Evolutionary conservation across 2,329 filamentous ascomycete genomes (phyloP).

Genomic region (Monilinia aucupariae): DNA sequence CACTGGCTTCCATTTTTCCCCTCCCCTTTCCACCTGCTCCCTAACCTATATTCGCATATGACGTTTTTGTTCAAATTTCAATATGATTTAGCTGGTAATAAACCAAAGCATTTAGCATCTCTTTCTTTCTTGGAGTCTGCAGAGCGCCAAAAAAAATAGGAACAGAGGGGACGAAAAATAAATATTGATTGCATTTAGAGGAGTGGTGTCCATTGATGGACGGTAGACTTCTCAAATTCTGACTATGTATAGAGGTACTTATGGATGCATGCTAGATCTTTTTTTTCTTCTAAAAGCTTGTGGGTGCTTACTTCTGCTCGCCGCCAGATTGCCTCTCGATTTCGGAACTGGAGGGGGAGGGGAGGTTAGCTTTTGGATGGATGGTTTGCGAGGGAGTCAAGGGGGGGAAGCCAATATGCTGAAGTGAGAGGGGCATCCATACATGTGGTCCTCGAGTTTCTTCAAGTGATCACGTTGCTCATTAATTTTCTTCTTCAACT

Average conservation of each 20-base stretch:
- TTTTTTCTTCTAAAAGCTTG: constrained; percentile 1
- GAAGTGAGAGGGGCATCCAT: constrained; percentile 37
- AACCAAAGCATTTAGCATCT: constrained; percentile 7
- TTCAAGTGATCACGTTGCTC: constrained; percentile 80
- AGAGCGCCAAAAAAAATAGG: neutral
- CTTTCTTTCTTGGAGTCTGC: constrained; percentile 5
- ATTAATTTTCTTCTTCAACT: constrained; percentile 66
- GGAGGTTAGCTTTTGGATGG: constrained; percentile 19
- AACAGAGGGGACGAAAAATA: neutral
- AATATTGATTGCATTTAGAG: neutral
- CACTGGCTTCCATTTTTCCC: too few species aligned
- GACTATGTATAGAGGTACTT: neutral
- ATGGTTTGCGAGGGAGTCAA: neutral
- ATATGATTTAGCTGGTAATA: neutral
- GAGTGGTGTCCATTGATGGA: neutral
- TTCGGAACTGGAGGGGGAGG: constrained; percentile 55
- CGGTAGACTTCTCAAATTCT: neutral
- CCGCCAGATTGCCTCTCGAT: constrained; percentile 61
- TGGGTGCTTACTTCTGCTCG: constrained; percentile 35
- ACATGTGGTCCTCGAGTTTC: constrained; percentile 85
- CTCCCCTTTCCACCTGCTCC: neutral
- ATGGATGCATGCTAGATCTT: neutral
- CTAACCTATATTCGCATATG: neutral
- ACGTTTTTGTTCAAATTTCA: neutral
- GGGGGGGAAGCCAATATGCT: neutral